Evolutionary conservation across 2,329 filamentous ascomycete species (phyloP), one percentile per base, ranked within the genome.

Genomic region (Chrysosporium queenslandicum): DNA sequence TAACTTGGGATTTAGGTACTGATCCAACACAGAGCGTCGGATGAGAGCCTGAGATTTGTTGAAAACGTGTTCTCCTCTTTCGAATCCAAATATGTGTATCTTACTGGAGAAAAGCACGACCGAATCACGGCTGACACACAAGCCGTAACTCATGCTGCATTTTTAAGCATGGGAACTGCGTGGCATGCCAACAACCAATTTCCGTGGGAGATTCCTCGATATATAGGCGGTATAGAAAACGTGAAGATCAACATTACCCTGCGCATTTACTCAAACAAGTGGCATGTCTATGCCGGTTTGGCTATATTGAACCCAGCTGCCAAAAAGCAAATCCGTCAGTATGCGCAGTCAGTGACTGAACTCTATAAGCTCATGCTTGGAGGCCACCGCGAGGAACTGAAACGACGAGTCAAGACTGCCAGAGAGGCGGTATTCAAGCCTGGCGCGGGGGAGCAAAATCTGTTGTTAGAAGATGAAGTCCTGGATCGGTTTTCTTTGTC

Each of bases 211-310:
- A 82, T 91, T 43, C 82, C 83, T n/a, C 88, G 92, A 57, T 98
- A 97, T 69, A 82, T 96, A 3, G 92, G 92, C 54, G 94, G 92
- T 49, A 94, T 98, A 63, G 92, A 98, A 70, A 98, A 98, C 68
- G 91, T 97, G 62, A 98, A 98, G 74, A 95, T 97, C 74, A 98
- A 98, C 72, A 83, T 97, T 60, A 97, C 89, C 60, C 75, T 98
- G 59, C 89, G 92, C 61, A 97, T 98, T 72, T 98, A 97, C 74
- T 84, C 85, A 55, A 94, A 96, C 70, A 98, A 97, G 70, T 98
- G 94, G 94, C 94, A 98, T 73, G 92, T 98, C 53, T 98, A 98
- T 68, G 92, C 92, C 18, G 92, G 92, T 0, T 83, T 98, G 7
- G 92, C 94, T 9, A 98, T 98, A 64, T 79, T 98, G 54, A 98